Base-by-base conservation (phyloP, 352 stramenopile genomes). In the Phytophthora sojae region DNA sequence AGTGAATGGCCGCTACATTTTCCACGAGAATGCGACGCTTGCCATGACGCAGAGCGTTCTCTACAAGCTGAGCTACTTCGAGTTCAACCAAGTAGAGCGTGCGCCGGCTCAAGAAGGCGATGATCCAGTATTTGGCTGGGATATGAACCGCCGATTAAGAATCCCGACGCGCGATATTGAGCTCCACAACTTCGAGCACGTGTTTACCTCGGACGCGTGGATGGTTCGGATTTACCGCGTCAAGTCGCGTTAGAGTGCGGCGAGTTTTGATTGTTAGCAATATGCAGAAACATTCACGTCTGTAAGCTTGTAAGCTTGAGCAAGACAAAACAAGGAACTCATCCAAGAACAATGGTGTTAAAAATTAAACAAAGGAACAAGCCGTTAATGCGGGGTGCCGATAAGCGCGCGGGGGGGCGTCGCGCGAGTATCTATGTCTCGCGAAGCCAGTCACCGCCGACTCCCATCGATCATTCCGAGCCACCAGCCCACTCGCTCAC, bases 11-110 rank as follows among this genome's bases (percentile, higher is more conserved):
- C 78, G 79, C 30, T 96, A 91, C 70, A 61, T 95, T 63, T 84
- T 92, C 23, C 77, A 88, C 45, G 80, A 90, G 44, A 86, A 90
- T 30, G 87, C 87, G 14, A 92, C 91, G 32, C 78, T 80, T 12
- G 90, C 85, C 6, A 88, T 98, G 82, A 83, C 74, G 11, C 80
- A 97, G 60, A 98, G 91, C 69, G 69, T 98, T 42, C 72, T 97
- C 17, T 98, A 98, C 80, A 98, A 98, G 71, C 83, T 98, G 37
- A 96, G 88, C 69, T 98, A 97, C 67, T 83, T 85, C 30, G 78
- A 92, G 39, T 97, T 93, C 57, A 80, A 82, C 54, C 68, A 80
- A 52, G 73, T 91, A 2, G 55, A 86, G 51, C 61, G 66, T 42
- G 56, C 49, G 19, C 64, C 39, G 17, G 30, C 44, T n/a, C 52